Conservation (phyloP, 2,329 filamentous ascomycete genomes). For the Aspergillus sp. region DNA sequence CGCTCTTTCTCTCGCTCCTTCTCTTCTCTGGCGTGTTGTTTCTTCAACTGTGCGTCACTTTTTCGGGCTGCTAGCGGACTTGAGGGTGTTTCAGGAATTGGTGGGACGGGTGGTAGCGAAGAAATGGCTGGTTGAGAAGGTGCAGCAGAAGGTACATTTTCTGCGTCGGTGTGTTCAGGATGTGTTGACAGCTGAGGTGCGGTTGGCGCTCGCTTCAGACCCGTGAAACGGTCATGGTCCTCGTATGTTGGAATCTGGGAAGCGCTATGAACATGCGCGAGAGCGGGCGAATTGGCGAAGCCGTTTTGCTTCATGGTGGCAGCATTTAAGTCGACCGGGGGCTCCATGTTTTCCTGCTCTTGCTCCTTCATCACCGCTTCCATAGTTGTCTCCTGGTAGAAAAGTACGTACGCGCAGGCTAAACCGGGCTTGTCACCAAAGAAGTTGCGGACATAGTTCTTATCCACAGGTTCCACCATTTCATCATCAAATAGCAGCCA, state of each 20-base stretch:
- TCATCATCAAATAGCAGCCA: constrained; percentile 98
- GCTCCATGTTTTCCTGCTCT: constrained; percentile 68
- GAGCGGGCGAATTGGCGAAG: constrained; percentile 27
- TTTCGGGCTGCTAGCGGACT: constrained; percentile 54
- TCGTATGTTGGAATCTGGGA: constrained; percentile 35
- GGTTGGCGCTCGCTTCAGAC: constrained; percentile 42
- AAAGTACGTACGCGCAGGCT: constrained; percentile 93
- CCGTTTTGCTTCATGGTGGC: constrained; percentile 33
- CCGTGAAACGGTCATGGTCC: constrained; percentile 34
- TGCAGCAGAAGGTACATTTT: constrained; percentile 10
- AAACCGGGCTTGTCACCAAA: constrained; percentile 90
- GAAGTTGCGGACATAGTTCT: constrained; percentile 93
- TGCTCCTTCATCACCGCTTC: constrained; percentile 74
- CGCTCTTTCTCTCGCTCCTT: constrained; percentile 62
- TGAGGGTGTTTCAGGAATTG: constrained; percentile 34
- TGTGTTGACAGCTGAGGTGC: constrained; percentile 50
- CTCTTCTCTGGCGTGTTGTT: constrained; percentile 59
- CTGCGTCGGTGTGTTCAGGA: constrained; percentile 30
- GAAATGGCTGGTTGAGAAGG: constrained; percentile 22
- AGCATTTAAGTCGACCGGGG: constrained; percentile 40
- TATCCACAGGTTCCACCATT: constrained; percentile 97
- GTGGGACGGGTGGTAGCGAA: constrained; percentile 25
- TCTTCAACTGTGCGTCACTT: constrained; percentile 67
- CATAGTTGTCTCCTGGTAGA: constrained; percentile 87
- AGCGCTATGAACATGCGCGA: constrained; percentile 42